Percentiles rank a stretch among this genome's conserved stretches.
These are phyloP conservation scores for Chaetomium strumarium DNA, from an alignment of 2,329 filamentous ascomycete species.

Conservation along the genomic window DNA sequence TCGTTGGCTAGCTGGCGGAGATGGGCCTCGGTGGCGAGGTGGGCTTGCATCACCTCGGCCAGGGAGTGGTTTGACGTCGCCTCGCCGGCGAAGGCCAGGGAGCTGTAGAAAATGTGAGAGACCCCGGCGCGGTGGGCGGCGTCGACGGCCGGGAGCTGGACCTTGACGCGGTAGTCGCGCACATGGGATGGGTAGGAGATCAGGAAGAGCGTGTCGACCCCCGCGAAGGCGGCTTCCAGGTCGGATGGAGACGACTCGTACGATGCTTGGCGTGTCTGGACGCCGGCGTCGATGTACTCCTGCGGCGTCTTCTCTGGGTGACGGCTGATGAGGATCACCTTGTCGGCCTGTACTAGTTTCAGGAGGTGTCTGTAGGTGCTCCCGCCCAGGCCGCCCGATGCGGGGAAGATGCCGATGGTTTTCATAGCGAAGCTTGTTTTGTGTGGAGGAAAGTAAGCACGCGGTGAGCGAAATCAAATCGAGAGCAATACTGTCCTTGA, in stretches of 20 bases:
- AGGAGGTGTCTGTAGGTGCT: constrained; percentile 46
- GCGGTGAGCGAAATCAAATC: too few species aligned
- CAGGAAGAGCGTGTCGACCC: constrained; percentile 47
- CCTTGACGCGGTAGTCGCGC: constrained; percentile 39
- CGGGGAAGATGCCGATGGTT: constrained; percentile 43
- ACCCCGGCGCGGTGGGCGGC: constrained; percentile 48
- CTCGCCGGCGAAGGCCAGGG: constrained; percentile 46
- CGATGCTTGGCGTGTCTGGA: constrained; percentile 45
- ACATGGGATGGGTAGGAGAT: constrained; percentile 49
- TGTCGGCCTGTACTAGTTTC: constrained; percentile 35
- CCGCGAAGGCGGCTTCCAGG: constrained; percentile 42
- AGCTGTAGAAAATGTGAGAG: constrained; percentile 52
- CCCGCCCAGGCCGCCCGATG: constrained; percentile 46
- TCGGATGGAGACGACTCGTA: constrained; percentile 42
- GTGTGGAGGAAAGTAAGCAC: too few species aligned
- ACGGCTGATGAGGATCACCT: constrained; percentile 44
- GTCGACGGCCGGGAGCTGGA: constrained; percentile 42
- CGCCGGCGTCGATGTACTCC: constrained; percentile 34
- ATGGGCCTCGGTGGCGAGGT: constrained; percentile 37
- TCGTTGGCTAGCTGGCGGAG: constrained; percentile 32
- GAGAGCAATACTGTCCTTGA: too few species aligned
- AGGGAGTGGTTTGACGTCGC: constrained; percentile 30
- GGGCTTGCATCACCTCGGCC: constrained; percentile 54
- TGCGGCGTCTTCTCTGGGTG: constrained; percentile 37
- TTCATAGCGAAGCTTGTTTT: background rate